A percentile compares a stretch with the other conserved stretches of the same genome.
These are phyloP conservation scores for Sugiyamaella boreocaroliniensis DNA, from an alignment of 805 yeast genomes.

Conservation along the genomic window DNA sequence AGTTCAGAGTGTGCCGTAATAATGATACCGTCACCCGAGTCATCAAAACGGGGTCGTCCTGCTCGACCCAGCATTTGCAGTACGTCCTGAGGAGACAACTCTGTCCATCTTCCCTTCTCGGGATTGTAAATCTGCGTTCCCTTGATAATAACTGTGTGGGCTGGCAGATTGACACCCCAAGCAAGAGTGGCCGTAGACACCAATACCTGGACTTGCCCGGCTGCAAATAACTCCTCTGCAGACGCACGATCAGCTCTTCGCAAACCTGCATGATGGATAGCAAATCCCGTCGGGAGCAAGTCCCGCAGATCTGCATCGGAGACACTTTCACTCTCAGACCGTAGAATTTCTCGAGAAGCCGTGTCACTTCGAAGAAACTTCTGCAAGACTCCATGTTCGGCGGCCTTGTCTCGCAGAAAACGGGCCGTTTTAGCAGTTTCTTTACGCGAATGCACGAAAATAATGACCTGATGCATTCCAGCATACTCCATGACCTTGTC, in stretches of 20 bases:
- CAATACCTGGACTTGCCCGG: constrained; percentile 73
- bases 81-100: constrained; percentile 90
- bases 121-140: constrained; percentile 95
- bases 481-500: constrained; percentile 64
- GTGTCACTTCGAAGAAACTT: constrained; percentile 42
- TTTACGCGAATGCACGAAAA: constrained; percentile 90
- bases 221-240: constrained; percentile 83
- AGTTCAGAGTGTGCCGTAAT: constrained; percentile 82
- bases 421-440: constrained; percentile 83
- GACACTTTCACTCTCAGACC: constrained; percentile 53
- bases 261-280: constrained; percentile 90
- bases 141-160: constrained; percentile 86
- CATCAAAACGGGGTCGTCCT: constrained; percentile 92
- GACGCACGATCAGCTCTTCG: constrained; percentile 62
- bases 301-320: constrained; percentile 50
- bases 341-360: constrained; percentile 58
- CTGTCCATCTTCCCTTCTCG: constrained; percentile 81
- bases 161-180: constrained; percentile 96
- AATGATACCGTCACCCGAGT: constrained; percentile 87
- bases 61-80: constrained; percentile 98
- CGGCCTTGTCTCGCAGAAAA: constrained; percentile 56
- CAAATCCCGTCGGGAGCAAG: constrained; percentile 66
- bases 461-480: constrained; percentile 70
- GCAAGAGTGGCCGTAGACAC: constrained; percentile 92
- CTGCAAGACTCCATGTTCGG: constrained; percentile 47